Evolutionary conservation across 345 rosid species (phyloP).

Genomic region (Hevea brasiliensis): DNA sequence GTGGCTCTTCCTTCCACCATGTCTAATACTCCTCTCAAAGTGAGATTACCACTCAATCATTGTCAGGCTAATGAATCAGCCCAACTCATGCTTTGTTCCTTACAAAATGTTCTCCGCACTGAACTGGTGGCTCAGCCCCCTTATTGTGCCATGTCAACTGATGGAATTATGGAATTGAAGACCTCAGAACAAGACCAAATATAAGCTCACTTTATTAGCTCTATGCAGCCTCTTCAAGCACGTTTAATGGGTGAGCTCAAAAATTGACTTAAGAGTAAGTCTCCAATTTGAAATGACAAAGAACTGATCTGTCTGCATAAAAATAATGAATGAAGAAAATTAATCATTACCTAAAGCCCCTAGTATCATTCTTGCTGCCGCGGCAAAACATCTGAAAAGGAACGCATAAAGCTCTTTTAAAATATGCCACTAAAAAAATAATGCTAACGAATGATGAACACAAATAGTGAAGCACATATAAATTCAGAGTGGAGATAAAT

Average conservation of each 20-base stretch:
- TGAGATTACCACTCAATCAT: background rate
- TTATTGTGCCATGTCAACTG: background rate
- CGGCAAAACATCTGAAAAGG: conserved; percentile 87
- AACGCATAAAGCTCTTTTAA: conserved; percentile 18
- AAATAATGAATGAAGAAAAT: background rate
- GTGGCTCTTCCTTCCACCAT: background rate
- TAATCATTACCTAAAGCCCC: conserved; percentile 80
- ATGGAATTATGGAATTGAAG: background rate
- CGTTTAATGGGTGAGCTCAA: background rate
- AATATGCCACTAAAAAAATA: background rate
- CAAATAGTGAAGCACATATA: conserved; percentile 1
- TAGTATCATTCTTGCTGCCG: conserved; percentile 89
- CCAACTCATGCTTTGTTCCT: background rate
- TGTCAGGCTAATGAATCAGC: background rate
- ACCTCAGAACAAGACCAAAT: background rate
- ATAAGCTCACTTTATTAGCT: background rate
- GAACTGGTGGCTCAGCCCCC: background rate
- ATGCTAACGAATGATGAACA: conserved; percentile 4
- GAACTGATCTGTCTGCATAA: background rate
- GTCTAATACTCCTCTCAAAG: background rate
- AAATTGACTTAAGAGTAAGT: background rate
- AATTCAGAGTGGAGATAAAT: conserved; percentile 6
- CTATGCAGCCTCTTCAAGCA: background rate
- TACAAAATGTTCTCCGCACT: background rate
- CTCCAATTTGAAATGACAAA: background rate